Evolutionary conservation across 2,329 filamentous ascomycete genomes (phyloP).

Genomic region (Colletotrichum magnum): DNA sequence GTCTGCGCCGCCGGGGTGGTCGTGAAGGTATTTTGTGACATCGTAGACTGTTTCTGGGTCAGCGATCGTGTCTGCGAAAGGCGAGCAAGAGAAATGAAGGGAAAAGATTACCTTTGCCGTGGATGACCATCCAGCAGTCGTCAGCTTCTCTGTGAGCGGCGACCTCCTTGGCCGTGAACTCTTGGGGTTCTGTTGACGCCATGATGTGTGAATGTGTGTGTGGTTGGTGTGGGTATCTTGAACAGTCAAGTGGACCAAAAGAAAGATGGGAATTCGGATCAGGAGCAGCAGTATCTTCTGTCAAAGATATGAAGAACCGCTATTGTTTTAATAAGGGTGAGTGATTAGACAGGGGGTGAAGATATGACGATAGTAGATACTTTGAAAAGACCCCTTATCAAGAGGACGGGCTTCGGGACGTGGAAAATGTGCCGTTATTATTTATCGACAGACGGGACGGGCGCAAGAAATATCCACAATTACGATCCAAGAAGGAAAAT

Average conservation of each 20-base stretch:
- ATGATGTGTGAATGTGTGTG: slow-evolving; percentile 19
- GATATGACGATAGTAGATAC: background rate
- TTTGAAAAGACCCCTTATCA: slow-evolving; percentile 2
- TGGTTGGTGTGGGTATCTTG: slow-evolving; percentile 13
- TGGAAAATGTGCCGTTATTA: slow-evolving; percentile 20
- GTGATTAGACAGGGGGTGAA: background rate
- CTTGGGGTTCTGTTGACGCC: slow-evolving; percentile 41
- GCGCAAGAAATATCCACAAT: slow-evolving; percentile 31
- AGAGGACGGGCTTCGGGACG: slow-evolving; percentile 15
- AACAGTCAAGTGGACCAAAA: slow-evolving; percentile 5
- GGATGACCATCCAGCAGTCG: slow-evolving; percentile 69
- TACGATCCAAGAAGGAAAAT: slow-evolving; percentile 1
- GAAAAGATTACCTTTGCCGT: slow-evolving; percentile 62
- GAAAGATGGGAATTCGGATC: background rate
- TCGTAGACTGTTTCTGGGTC: slow-evolving; percentile 64
- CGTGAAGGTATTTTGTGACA: slow-evolving; percentile 68
- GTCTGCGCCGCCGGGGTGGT: slow-evolving; percentile 82
- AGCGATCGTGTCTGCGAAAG: background rate
- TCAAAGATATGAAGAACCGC: too few species aligned
- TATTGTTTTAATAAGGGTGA: slow-evolving; percentile 9
- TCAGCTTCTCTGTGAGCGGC: slow-evolving; percentile 62
- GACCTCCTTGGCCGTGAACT: slow-evolving; percentile 58
- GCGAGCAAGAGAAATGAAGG: background rate
- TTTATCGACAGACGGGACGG: slow-evolving; percentile 29
- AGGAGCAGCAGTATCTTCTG: background rate